Percentiles rank a stretch among this genome's conserved stretches.
phyloP scores from a whole-genome alignment of 2,329 filamentous ascomycete species.

The Diplodia scrobiculata region DNA sequence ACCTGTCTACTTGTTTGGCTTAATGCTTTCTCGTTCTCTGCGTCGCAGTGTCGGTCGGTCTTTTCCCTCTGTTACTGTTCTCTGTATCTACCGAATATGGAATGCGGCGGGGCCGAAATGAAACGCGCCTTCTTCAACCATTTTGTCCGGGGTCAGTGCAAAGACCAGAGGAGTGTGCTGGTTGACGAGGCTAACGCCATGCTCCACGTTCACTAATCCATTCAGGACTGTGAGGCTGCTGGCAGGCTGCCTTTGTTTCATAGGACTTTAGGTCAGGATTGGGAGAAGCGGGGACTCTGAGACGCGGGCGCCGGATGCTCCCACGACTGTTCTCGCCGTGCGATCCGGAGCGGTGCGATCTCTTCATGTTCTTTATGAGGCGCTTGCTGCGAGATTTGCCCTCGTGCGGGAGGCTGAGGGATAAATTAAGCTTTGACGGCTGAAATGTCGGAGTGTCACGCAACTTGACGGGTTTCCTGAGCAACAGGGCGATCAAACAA shows the following conservation, averaged over 20 bases:
- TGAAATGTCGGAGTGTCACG: not conserved
- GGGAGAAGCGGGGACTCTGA: too few relatives aligned
- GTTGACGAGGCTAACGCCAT: too few relatives aligned
- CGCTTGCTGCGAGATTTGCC: not conserved
- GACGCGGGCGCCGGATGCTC: too few relatives aligned
- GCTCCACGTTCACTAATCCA: not conserved
- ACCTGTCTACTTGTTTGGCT: not conserved
- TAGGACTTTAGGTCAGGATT: too few relatives aligned
- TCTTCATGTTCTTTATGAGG: not conserved
- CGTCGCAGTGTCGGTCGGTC: slow-evolving; percentile 17
- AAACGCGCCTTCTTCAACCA: too few relatives aligned
- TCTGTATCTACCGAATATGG: slow-evolving; percentile 3
- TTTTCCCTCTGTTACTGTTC: slow-evolving; percentile 22
- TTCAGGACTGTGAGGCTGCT: not conserved
- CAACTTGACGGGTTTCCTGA: not conserved
- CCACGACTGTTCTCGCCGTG: not conserved
- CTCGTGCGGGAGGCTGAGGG: not conserved
- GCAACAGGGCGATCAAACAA: not conserved
- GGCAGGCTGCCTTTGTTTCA: too few relatives aligned
- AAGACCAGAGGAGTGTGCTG: not conserved
- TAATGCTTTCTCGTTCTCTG: not conserved
- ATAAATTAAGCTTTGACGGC: not conserved
- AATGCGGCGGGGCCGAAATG: slow-evolving; percentile 3
- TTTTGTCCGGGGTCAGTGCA: not conserved
- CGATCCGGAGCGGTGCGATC: not conserved